Conservation (phyloP, 2,329 filamentous ascomycete species). For the Tolypocladium tropicale region DNA sequence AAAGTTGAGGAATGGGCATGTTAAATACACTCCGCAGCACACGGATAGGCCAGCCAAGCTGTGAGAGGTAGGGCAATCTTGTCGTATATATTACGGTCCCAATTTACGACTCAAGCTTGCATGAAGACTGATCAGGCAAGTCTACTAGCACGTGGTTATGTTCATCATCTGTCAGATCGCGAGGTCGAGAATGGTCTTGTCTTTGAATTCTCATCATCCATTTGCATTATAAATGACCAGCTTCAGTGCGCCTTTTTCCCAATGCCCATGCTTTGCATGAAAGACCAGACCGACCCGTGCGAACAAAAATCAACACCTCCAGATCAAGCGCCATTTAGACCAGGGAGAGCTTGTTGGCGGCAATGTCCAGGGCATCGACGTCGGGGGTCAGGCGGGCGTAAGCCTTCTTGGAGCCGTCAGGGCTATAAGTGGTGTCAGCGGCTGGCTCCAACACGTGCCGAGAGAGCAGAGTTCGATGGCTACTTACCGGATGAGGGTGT, state of each 20-base stretch:
- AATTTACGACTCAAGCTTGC: neutral
- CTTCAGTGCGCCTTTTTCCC: constrained; percentile 24
- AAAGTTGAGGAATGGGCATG: neutral
- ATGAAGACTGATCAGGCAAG: neutral
- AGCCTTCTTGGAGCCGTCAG: constrained; percentile 97
- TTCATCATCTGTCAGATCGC: neutral
- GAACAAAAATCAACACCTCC: constrained; percentile 14
- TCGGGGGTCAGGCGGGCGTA: constrained; percentile 92
- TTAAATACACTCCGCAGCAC: neutral
- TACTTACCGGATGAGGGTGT: constrained; percentile 89
- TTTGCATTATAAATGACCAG: constrained; percentile 23
- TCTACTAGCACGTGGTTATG: neutral
- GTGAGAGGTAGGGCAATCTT: neutral
- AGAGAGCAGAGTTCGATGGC: neutral
- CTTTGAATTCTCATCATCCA: constrained; percentile 18
- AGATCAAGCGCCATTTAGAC: constrained; percentile 52
- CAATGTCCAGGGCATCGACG: constrained; percentile 97
- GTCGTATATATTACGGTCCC: neutral
- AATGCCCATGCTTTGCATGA: constrained; percentile 26
- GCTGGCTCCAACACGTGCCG: rapidly evolving
- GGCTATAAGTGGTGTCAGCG: constrained; percentile 30
- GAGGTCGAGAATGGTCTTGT: neutral
- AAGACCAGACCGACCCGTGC: constrained; percentile 29
- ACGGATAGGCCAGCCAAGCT: neutral
- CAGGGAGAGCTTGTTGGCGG: constrained; percentile 95